phyloP scores from a whole-genome alignment of 2,329 filamentous ascomycete species.

The Apiospora phragmitis region DNA sequence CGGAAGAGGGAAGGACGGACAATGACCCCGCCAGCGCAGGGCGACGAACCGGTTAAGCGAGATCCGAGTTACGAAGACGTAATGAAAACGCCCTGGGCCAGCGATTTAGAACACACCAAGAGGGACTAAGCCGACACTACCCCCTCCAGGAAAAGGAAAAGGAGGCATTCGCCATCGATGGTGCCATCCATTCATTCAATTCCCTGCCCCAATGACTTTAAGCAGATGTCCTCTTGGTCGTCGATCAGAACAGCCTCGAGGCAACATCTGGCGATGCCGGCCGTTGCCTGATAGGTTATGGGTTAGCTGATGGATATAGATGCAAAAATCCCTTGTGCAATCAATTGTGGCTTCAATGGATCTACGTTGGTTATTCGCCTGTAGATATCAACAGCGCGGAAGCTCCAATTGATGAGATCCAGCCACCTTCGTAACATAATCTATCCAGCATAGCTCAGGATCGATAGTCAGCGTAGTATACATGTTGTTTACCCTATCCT shows the following conservation, averaged over 20 bases:
- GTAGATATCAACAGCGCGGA: no score
- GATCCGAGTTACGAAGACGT: conserved; percentile 31
- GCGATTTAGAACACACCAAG: background rate
- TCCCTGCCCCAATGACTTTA: background rate
- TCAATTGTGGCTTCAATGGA: background rate
- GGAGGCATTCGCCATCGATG: background rate
- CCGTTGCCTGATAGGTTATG: no score
- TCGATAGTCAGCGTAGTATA: background rate
- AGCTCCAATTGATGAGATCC: no score
- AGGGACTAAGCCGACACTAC: background rate
- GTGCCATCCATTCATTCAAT: background rate
- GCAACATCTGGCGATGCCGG: background rate
- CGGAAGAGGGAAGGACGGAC: background rate
- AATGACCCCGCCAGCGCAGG: background rate
- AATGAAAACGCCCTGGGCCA: conserved; percentile 24
- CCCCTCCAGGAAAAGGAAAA: background rate
- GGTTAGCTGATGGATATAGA: no score
- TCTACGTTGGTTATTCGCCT: background rate
- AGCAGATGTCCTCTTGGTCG: background rate
- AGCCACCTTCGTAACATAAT: background rate
- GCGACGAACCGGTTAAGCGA: background rate
- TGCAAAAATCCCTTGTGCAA: background rate
- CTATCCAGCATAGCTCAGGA: background rate
- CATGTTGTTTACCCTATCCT: background rate
- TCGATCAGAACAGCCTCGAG: background rate